A percentile compares a stretch with the other conserved stretches of the same genome.
phyloP scores from a whole-genome alignment of 1,284 basidiomycete species.

The Pascua guehoae region DNA sequence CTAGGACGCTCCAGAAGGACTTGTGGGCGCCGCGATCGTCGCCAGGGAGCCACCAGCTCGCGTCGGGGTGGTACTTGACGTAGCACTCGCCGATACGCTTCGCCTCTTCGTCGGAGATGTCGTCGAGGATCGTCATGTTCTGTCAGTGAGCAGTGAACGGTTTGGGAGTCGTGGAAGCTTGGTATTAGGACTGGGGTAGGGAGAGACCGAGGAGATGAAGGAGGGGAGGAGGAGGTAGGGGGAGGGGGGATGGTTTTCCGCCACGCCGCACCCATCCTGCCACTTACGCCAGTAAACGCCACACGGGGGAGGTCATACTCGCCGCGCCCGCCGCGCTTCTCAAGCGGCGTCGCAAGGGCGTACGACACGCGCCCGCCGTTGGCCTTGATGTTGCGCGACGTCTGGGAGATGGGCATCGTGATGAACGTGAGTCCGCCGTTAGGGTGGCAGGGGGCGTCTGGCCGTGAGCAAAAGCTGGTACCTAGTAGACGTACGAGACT shows the following conservation, averaged over 20 bases:
- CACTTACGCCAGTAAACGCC: conserved; percentile 56
- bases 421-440: conserved; percentile 62
- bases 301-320: conserved; percentile 52
- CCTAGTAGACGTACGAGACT: conserved; percentile 19
- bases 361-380: conserved; percentile 56
- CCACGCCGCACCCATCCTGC: too few relatives aligned
- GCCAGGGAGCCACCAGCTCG: conserved; percentile 42
- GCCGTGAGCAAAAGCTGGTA: not conserved
- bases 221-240: not conserved
- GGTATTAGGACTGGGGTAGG: not conserved
- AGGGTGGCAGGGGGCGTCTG: conserved; percentile 55
- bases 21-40: conserved; percentile 32
- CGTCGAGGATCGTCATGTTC: conserved; percentile 39
- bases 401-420: conserved; percentile 62
- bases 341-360: conserved; percentile 52
- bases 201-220: not conserved
- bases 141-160: conserved; percentile 4
- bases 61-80: conserved; percentile 42
- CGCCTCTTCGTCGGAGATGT: conserved; percentile 22
- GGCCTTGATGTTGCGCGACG: conserved; percentile 58
- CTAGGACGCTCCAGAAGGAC: conserved; percentile 41
- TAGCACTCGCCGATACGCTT: conserved; percentile 33
- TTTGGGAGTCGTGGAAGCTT: too few relatives aligned
- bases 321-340: conserved; percentile 45
- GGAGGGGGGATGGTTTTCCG: too few relatives aligned